Base-by-base conservation (phyloP, 257 asterid genomes). In the Solanum boliviense region DNA sequence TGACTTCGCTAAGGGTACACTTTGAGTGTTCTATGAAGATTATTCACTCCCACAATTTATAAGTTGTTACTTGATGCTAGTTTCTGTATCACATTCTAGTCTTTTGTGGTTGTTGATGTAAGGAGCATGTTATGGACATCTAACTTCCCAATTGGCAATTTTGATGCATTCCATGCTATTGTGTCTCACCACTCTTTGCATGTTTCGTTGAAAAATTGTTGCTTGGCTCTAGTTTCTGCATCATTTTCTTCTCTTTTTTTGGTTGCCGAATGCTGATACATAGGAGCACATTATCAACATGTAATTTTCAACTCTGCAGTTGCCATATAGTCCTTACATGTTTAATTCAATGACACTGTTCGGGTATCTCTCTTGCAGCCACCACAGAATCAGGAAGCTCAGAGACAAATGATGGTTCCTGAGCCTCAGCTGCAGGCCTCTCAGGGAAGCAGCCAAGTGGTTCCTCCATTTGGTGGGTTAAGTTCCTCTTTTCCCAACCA, bases 361-460 rank as follows among this genome's bases (percentile, higher is more conserved):
- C 1, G 70, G 31, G 20, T 82, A 48, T 82, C 71, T 31, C 86
- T 88, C 78, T 87, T 90, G 83, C 91, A 94, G 98, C 95, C 96
- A 87, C 91, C 93, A 73, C 89, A 90, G 89, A 94, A 89, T 90
- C 96, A 90, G 88, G 98, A 96, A 83, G 87, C 95, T 56, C 96
- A 89, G 88, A 93, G 97, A 92, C 97, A 94, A 88, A 90, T 91
- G 91, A 79, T 90, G 90, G 92, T 84, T 71, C 88, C 98, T 44
- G 98, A 97, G 87, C 92, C 90, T 89, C 98, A 93, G 90, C 92
- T 91, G 92, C 92, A 90, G 87, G 92, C 27, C n/a, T 85, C 95
- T 78, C 94, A 90, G 82, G 92, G 90, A 78, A 92, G 84, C 89
- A 90, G 84, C 88, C 92, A 89, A 71, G 92, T 89, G 44, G 90